A percentile compares a stretch with the other conserved stretches of the same genome.
phyloP scores from a whole-genome alignment of 306 rosid genomes.

The Cyclanthera cordifolia region DNA sequence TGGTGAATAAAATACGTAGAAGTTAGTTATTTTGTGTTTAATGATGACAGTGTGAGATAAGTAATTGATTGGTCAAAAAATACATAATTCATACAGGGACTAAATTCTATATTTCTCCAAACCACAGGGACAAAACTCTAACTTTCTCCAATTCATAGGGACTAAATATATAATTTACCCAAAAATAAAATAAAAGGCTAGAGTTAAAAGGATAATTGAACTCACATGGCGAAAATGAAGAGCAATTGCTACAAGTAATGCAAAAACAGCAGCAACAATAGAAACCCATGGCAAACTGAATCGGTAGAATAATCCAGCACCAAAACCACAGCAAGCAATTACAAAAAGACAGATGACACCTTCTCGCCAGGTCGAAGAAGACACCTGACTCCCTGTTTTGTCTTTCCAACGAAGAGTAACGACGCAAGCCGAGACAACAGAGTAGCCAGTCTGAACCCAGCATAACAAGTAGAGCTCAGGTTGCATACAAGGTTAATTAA shows the following conservation, averaged over 20 bases:
- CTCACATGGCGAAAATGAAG: slow-evolving; percentile 67
- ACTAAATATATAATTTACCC: too few species aligned
- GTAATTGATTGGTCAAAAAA: too few species aligned
- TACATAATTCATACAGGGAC: too few species aligned
- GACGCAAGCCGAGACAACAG: slow-evolving; percentile 91
- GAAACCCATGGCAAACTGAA: slow-evolving; percentile 32
- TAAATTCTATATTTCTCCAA: too few species aligned
- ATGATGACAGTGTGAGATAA: too few species aligned
- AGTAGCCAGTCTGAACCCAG: slow-evolving; percentile 88
- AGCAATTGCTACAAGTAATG: slow-evolving; percentile 40
- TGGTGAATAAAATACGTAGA: too few species aligned
- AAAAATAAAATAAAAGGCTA: background rate
- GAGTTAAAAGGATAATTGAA: background rate
- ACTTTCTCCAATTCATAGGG: too few species aligned
- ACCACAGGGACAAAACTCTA: too few species aligned
- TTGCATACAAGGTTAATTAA: slow-evolving; percentile 14
- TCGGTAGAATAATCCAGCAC: slow-evolving; percentile 58
- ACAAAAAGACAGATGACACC: slow-evolving; percentile 62
- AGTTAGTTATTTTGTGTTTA: too few species aligned
- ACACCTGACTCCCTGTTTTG: slow-evolving; percentile 35
- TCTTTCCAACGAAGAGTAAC: slow-evolving; percentile 79
- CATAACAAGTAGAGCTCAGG: slow-evolving; percentile 2
- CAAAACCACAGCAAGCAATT: slow-evolving; percentile 63
- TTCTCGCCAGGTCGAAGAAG: slow-evolving; percentile 52
- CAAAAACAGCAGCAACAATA: slow-evolving; percentile 35